Percentiles rank a stretch among this genome's conserved stretches.
These are phyloP conservation scores for Rhodotorula toruloides DNA, from an alignment of 768 basidiomycete genomes.

Conservation along the genomic window DNA sequence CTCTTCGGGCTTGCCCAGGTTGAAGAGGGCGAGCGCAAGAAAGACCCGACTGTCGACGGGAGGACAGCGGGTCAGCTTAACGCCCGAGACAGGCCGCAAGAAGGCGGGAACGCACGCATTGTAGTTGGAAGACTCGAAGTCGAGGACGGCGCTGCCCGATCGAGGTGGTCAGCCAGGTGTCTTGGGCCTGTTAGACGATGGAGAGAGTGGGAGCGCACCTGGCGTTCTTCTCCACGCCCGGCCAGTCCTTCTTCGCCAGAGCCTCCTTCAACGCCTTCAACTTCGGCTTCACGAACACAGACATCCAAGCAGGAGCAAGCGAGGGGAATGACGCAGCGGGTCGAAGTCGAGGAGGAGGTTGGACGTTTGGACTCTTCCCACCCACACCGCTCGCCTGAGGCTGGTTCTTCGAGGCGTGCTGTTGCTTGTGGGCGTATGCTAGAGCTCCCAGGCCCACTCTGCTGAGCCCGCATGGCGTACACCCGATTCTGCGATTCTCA, in stretches of 20 bases:
- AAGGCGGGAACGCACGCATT: conserved; percentile 61
- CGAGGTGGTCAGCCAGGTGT: neutral
- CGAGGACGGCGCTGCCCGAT: conserved; percentile 42
- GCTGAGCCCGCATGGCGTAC: too few species aligned
- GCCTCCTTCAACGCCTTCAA: conserved; percentile 75
- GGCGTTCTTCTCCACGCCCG: conserved; percentile 62
- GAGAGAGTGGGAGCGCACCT: conserved; percentile 50
- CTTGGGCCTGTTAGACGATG: conserved; percentile 49
- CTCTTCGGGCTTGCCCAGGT: conserved; percentile 63
- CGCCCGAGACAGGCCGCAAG: neutral
- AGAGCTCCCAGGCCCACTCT: too few species aligned
- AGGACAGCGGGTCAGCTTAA: neutral
- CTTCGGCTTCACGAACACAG: conserved; percentile 55
- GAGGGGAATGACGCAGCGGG: too few species aligned
- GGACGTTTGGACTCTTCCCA: too few species aligned
- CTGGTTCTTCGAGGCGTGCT: too few species aligned
- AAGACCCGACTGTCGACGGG: conserved; percentile 67
- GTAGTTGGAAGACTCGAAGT: conserved; percentile 69
- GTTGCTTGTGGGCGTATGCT: too few species aligned
- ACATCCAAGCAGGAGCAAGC: too few species aligned
- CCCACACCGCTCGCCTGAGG: too few species aligned
- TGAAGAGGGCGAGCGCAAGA: conserved; percentile 69
- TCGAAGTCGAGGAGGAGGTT: too few species aligned
- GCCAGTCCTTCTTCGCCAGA: conserved; percentile 68
- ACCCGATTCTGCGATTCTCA: too few species aligned